Conservation (phyloP, 2,329 filamentous ascomycete genomes). For the Chrysoporthe puriensis region DNA sequence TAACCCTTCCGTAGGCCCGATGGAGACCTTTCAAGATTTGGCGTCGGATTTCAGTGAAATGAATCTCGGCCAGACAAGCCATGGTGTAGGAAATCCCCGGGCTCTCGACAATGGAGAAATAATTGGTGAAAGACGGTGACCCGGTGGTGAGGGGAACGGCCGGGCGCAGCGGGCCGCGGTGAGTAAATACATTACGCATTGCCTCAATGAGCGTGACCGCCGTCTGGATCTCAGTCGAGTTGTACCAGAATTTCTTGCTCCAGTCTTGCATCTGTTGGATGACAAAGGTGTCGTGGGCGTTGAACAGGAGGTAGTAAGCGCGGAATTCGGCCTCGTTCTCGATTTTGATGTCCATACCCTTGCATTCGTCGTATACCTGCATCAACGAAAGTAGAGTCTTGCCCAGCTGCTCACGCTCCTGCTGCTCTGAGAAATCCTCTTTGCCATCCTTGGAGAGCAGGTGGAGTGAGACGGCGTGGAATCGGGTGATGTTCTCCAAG, state of each 20-base stretch:
- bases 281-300: slow-evolving; percentile 62
- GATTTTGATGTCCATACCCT: slow-evolving; percentile 59
- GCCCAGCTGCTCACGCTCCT: slow-evolving; percentile 69
- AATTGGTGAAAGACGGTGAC: slow-evolving; percentile 54
- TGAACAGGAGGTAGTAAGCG: slow-evolving; percentile 66
- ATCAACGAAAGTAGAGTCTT: slow-evolving; percentile 68
- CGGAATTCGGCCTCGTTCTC: slow-evolving; percentile 69
- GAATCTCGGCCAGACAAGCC: slow-evolving; percentile 71
- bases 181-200: slow-evolving; percentile 60
- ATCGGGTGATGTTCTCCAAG: slow-evolving; percentile 67
- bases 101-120: slow-evolving; percentile 63
- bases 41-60: slow-evolving; percentile 64
- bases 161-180: slow-evolving; percentile 60
- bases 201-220: slow-evolving; percentile 64
- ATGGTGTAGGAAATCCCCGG: slow-evolving; percentile 67
- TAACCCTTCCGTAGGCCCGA: slow-evolving; percentile 58
- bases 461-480: slow-evolving; percentile 68
- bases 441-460: slow-evolving; percentile 61
- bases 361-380: slow-evolving; percentile 69
- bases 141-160: slow-evolving; percentile 52
- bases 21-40: slow-evolving; percentile 60
- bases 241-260: slow-evolving; percentile 57
- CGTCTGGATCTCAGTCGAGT: slow-evolving; percentile 62
- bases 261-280: slow-evolving; percentile 59
- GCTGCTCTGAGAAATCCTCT: slow-evolving; percentile 66